These are phyloP conservation scores for Eragrostis tef DNA, from an alignment of 202 grass and related monocot species.

Conservation along the genomic window DNA sequence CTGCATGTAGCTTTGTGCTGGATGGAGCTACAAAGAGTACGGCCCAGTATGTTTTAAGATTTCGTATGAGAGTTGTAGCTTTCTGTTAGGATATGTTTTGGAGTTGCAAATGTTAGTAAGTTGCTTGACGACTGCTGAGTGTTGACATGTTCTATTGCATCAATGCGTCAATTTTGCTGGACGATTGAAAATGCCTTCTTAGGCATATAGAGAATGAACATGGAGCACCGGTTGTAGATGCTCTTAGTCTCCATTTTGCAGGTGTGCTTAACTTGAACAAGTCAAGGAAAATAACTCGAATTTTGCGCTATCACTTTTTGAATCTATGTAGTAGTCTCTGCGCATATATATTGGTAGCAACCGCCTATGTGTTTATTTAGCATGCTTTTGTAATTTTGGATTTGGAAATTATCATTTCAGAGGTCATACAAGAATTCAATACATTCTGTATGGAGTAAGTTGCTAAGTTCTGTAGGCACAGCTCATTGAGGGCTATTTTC, in stretches of 20 bases:
- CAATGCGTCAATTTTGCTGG: neutral
- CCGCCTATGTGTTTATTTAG: neutral
- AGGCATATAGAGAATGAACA: too few species aligned
- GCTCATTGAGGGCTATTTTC: neutral
- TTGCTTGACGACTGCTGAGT: neutral
- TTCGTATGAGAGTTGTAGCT: neutral
- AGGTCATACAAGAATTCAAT: neutral
- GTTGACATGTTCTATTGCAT: neutral
- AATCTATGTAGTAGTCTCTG: neutral
- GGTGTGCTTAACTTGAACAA: neutral
- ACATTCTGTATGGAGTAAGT: neutral
- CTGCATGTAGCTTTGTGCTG: constrained; percentile 23
- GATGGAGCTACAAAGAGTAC: neutral
- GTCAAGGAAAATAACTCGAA: neutral
- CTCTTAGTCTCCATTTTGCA: too few species aligned
- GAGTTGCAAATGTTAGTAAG: neutral
- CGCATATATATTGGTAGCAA: neutral
- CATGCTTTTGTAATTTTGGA: constrained; percentile 8
- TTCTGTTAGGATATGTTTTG: constrained; percentile 31
- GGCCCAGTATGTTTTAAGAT: neutral
- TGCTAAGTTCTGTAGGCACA: neutral
- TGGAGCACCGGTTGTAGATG: too few species aligned
- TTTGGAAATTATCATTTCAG: neutral
- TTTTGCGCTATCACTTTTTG: neutral
- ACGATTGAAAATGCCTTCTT: neutral